Base-by-base conservation (phyloP, 768 basidiomycete genomes). In the Pulveroboletus sp. region DNA sequence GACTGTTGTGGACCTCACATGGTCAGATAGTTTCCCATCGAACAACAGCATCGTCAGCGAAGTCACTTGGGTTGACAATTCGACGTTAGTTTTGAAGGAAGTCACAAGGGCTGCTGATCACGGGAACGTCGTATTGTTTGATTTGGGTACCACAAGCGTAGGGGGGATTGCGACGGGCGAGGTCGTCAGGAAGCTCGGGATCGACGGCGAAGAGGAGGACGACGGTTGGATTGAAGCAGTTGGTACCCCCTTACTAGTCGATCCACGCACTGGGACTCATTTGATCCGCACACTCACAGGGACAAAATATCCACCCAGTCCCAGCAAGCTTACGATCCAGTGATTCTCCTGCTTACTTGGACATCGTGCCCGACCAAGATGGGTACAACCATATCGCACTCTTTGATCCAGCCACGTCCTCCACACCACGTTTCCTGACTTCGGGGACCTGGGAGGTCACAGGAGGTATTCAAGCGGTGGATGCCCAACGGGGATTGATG, bases 171-270 rank as follows among this genome's bases (percentile, higher is more conserved):
- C 69, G 11, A 60, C 58, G 27, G 82, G 84, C 7, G 62, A 56
- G 39, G 81, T 91, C 13, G 87, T 92, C 8, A 73, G 95, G 49
- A 84, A 75, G 51, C 74, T 95, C 10, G 95, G 94, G 5, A 78
- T 81, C 62, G 63, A 84, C 31, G 95, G 91, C 6, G 94, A 94
- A 59, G 78, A 95, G 61, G 87, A 84, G 0, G 95, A 97, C 61
- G 82, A 82, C 32, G 97, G 97, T 1, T 99, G 97, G 97, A 92
- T 97, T 52, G 90, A 97, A 43, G 72, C 80, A 51, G 93, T 91
- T 54, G 51, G 85, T 73, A 25, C 45, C 40, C 21, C 16, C 23
- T 50, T 36, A n/a, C n/a, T n/a, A n/a, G 39, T 23, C 50, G 40
- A 46, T 37, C n/a, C 29, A 45, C 23, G 47, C 36, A 43, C 35